Conservation (phyloP, 2,329 filamentous ascomycete species). For the Penicillium sp. region DNA sequence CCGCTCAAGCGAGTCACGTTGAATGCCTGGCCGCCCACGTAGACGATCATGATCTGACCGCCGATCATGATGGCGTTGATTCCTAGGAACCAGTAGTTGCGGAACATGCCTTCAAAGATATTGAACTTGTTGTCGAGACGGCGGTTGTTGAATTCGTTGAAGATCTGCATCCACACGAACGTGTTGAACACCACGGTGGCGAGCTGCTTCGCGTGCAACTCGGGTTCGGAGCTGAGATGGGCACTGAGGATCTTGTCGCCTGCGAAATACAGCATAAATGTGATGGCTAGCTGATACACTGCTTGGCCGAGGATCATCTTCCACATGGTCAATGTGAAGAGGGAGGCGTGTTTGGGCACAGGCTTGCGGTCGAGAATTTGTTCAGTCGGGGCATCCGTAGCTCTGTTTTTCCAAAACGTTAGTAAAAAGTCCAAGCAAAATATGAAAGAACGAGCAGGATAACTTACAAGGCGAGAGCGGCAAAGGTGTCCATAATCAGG, state of each 20-base stretch:
- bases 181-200: slow-evolving; percentile 92
- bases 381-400: slow-evolving; percentile 83
- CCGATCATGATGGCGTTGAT: slow-evolving; percentile 87
- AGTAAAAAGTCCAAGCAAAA: neutral
- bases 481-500: slow-evolving; percentile 95
- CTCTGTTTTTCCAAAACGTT: slow-evolving; percentile 37
- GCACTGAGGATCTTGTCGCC: slow-evolving; percentile 62
- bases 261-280: slow-evolving; percentile 81
- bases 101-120: slow-evolving; percentile 82
- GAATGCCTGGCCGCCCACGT: slow-evolving; percentile 80
- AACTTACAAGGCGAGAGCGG: slow-evolving; percentile 69
- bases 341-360: slow-evolving; percentile 68
- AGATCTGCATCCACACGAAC: slow-evolving; percentile 99
- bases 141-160: slow-evolving; percentile 97
- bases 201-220: slow-evolving; percentile 51
- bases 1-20: slow-evolving; percentile 67
- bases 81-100: slow-evolving; percentile 83
- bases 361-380: slow-evolving; percentile 79
- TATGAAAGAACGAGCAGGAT: neutral
- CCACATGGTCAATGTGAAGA: slow-evolving; percentile 94
- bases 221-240: slow-evolving; percentile 47
- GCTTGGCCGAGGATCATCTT: slow-evolving; percentile 98
- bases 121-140: slow-evolving; percentile 94
- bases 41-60: slow-evolving; percentile 86
- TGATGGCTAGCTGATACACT: slow-evolving; percentile 77